Percentiles rank a stretch among this genome's conserved stretches.
phyloP scores from a whole-genome alignment of 768 basidiomycete genomes.

The Suillus clintonianus region DNA sequence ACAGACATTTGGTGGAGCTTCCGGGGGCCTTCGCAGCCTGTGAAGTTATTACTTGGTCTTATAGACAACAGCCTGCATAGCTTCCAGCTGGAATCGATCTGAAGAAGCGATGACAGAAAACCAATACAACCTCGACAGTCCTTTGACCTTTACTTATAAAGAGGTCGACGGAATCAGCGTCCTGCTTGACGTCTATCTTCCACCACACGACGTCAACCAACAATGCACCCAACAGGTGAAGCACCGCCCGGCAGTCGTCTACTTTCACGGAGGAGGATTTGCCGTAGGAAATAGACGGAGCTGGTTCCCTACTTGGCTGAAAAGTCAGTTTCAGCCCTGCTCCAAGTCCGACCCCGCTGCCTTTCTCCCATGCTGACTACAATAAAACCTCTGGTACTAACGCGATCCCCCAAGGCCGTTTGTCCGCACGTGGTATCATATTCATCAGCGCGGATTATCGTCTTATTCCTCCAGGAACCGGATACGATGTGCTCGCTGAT shows the following conservation, averaged over 20 bases:
- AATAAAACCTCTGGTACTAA: not conserved
- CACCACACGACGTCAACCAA: not conserved
- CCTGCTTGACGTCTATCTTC: constrained; percentile 37
- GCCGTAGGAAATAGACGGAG: constrained; percentile 57
- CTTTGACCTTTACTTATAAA: constrained; percentile 40
- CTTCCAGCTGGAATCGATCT: too few species aligned
- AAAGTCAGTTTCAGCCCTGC: constrained; percentile 40
- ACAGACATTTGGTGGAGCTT: too few species aligned
- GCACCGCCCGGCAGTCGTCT: constrained; percentile 33
- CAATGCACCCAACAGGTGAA: not conserved
- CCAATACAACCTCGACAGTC: constrained; percentile 7
- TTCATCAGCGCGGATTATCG: constrained; percentile 69
- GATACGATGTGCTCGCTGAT: constrained; percentile 59
- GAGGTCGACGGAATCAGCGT: constrained; percentile 22
- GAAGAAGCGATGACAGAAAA: not conserved
- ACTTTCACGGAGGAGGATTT: constrained; percentile 58
- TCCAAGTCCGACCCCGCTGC: not conserved
- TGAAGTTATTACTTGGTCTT: too few species aligned
- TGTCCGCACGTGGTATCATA: constrained; percentile 43
- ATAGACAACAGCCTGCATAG: too few species aligned
- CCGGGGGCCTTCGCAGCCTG: too few species aligned
- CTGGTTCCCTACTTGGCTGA: constrained; percentile 71
- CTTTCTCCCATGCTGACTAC: not conserved
- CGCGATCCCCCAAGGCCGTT: not conserved
- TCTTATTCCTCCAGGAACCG: constrained; percentile 52